Conservation (phyloP, 2,329 filamentous ascomycete species). For the Alternaria rosae region DNA sequence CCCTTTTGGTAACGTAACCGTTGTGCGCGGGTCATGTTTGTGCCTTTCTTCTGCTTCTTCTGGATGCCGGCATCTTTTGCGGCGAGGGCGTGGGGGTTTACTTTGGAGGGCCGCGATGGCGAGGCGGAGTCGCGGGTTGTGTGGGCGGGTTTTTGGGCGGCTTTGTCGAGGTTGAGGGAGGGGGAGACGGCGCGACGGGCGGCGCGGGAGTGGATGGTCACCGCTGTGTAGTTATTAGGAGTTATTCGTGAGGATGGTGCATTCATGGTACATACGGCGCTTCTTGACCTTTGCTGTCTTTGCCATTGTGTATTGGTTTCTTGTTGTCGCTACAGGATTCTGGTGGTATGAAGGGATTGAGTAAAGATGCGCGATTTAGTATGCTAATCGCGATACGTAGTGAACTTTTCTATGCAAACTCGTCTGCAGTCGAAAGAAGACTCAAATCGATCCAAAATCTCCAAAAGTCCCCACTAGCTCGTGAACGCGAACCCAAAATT, state of each 20-base stretch:
- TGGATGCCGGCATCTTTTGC: slow-evolving; percentile 76
- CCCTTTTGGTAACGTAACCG: slow-evolving; percentile 55
- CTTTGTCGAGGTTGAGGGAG: slow-evolving; percentile 75
- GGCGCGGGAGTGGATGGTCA: slow-evolving; percentile 75
- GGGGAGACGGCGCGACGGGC: slow-evolving; percentile 76
- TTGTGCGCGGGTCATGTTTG: slow-evolving; percentile 59
- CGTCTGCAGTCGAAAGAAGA: background rate
- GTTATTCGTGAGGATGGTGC: background rate
- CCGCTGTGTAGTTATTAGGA: slow-evolving; percentile 53
- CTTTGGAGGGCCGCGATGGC: slow-evolving; percentile 29
- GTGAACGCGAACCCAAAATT: slow-evolving; percentile 18
- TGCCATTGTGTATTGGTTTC: slow-evolving; percentile 43
- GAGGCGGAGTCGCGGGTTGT: slow-evolving; percentile 43
- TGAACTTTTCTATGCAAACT: background rate
- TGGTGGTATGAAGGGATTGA: background rate
- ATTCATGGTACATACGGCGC: slow-evolving; percentile 39
- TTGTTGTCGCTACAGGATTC: background rate
- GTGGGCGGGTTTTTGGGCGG: slow-evolving; percentile 61
- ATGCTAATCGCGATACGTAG: background rate
- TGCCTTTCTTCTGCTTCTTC: slow-evolving; percentile 65
- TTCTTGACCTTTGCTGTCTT: slow-evolving; percentile 59
- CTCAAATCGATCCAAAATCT: slow-evolving; percentile 1
- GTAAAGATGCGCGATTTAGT: background rate
- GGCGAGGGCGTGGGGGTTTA: slow-evolving; percentile 65
- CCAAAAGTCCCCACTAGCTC: slow-evolving; percentile 22